Conservation (phyloP, 2,329 filamentous ascomycete genomes). For the Talaromyces islandicus region DNA sequence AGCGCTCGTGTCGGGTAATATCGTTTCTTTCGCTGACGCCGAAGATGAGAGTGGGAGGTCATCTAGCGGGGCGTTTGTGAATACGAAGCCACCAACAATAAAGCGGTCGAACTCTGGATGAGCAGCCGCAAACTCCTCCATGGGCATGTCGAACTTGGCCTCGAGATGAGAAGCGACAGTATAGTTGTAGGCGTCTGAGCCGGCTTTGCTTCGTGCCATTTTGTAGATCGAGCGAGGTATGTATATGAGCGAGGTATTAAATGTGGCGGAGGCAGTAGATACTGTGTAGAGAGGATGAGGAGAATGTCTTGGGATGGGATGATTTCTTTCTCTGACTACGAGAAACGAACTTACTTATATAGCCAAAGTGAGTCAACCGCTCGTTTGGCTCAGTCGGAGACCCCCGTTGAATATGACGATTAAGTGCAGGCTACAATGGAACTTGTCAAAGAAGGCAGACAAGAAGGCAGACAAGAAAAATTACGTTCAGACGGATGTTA, state of each 20-base stretch:
- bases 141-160: slow-evolving; percentile 21
- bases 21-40: neutral
- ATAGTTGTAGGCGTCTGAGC: slow-evolving; percentile 10
- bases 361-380: neutral
- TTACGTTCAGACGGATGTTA: too few species aligned
- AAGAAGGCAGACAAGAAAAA: too few species aligned
- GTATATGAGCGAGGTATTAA: neutral
- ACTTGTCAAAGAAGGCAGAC: neutral
- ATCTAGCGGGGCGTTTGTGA: slow-evolving; percentile 12
- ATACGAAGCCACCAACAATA: slow-evolving; percentile 24
- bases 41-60: slow-evolving; percentile 2
- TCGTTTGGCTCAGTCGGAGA: neutral
- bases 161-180: slow-evolving; percentile 23
- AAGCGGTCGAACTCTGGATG: slow-evolving; percentile 24
- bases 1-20: neutral
- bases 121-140: slow-evolving; percentile 19
- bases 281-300: neutral
- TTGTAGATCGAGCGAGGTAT: neutral
- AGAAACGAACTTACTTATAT: neutral
- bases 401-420: neutral
- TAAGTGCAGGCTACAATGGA: neutral
- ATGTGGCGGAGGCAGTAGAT: neutral
- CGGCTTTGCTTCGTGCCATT: slow-evolving; percentile 9
- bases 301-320: too few species aligned
- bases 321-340: neutral